Evolutionary conservation across 139 green algal genomes (phyloP).

Genomic region (Chlorella ohadii): DNA sequence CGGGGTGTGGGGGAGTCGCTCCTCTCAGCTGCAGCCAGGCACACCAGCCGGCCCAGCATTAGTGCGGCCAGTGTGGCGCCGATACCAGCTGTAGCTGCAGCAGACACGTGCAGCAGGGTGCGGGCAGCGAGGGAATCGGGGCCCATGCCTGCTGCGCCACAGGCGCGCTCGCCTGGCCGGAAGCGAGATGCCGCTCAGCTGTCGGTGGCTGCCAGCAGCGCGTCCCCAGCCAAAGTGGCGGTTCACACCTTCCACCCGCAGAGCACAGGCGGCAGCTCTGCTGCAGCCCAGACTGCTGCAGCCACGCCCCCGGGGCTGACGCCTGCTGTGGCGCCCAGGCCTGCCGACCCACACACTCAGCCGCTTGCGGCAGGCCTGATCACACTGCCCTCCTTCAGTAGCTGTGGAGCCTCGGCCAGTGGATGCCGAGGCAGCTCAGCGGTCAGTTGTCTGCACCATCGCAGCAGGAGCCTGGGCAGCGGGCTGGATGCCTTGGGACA

Average conservation of each 20-base stretch:
- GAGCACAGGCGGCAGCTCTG: too few relatives aligned
- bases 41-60: too few relatives aligned
- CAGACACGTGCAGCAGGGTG: background rate
- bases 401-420: too few relatives aligned
- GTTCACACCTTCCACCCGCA: background rate
- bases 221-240: background rate
- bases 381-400: background rate
- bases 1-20: too few relatives aligned
- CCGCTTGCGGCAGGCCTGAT: background rate
- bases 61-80: too few relatives aligned
- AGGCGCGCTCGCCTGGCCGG: too few relatives aligned
- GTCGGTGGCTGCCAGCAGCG: background rate
- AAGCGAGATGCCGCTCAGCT: background rate
- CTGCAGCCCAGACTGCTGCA: too few relatives aligned
- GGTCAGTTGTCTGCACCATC: too few relatives aligned
- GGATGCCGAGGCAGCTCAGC: too few relatives aligned
- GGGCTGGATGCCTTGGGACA: background rate
- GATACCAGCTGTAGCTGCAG: background rate
- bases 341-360: background rate
- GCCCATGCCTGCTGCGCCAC: too few relatives aligned
- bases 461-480: background rate
- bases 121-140: background rate
- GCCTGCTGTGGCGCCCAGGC: too few relatives aligned
- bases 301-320: background rate
- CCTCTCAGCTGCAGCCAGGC: too few relatives aligned